These are phyloP conservation scores for Glebionis coronaria DNA, from an alignment of 129 eudicot species.

Conservation along the genomic window DNA sequence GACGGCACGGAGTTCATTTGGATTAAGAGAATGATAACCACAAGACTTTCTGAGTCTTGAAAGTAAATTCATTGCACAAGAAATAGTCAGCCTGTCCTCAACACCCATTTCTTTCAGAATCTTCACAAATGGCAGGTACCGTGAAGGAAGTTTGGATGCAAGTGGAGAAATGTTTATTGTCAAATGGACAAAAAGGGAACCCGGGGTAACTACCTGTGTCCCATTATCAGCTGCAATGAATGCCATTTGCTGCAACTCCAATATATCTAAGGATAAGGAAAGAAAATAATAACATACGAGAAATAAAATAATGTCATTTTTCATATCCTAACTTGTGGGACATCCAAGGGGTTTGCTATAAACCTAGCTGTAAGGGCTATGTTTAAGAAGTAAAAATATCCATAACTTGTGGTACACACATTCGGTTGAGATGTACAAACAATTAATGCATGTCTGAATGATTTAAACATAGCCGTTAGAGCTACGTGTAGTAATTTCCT, in stretches of 20 bases:
- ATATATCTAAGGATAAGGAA: conserved; percentile 41
- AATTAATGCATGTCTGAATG: no score
- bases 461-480: no score
- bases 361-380: no score
- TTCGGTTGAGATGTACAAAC: no score
- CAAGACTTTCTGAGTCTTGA: conserved; percentile 73
- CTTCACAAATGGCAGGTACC: conserved; percentile 80
- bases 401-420: no score
- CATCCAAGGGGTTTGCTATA: no score
- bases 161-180: conserved; percentile 83
- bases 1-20: conserved; percentile 92
- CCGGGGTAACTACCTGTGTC: conserved; percentile 78
- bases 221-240: conserved; percentile 97
- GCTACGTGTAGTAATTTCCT: no score
- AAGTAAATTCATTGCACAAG: conserved; percentile 80
- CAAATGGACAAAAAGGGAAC: conserved; percentile 73
- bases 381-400: no score
- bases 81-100: conserved; percentile 58
- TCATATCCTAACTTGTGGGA: no score
- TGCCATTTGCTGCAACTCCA: conserved; percentile 72
- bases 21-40: conserved; percentile 89
- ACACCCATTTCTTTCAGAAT: conserved; percentile 79
- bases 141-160: conserved; percentile 88
- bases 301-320: no score
- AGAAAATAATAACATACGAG: not conserved